A percentile compares a stretch with the other conserved stretches of the same genome.
These are phyloP conservation scores for Coleophoma crateriformis DNA, from an alignment of 2,329 filamentous ascomycete species.

Conservation along the genomic window DNA sequence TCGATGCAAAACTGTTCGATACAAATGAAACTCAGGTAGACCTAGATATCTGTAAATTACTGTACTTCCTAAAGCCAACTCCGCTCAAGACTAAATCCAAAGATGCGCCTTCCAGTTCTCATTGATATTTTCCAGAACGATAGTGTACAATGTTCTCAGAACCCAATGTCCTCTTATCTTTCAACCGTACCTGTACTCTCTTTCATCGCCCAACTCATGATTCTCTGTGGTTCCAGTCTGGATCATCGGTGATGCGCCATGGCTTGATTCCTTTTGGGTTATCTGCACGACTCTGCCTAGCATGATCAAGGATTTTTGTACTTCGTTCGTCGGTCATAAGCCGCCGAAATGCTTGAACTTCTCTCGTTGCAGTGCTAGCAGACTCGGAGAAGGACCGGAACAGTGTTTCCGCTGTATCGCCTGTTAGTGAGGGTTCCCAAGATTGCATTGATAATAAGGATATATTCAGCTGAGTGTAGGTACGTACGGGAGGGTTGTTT, in stretches of 20 bases:
- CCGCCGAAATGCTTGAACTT: slow-evolving; percentile 39
- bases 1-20: too few relatives aligned
- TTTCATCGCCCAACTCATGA: slow-evolving; percentile 3
- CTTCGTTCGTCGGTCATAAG: slow-evolving; percentile 22
- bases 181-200: too few relatives aligned
- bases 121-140: too few relatives aligned
- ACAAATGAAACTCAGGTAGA: too few relatives aligned
- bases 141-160: too few relatives aligned
- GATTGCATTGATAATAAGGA: not conserved
- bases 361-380: slow-evolving; percentile 38
- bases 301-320: slow-evolving; percentile 43
- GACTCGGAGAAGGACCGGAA: slow-evolving; percentile 43
- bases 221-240: slow-evolving; percentile 44
- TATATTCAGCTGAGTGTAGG: not conserved
- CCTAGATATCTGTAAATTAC: too few relatives aligned
- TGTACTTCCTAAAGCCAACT: too few relatives aligned
- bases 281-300: slow-evolving; percentile 44
- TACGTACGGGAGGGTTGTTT: slow-evolving; percentile 46
- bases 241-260: slow-evolving; percentile 54
- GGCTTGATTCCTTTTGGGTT: slow-evolving; percentile 52
- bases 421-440: slow-evolving; percentile 1
- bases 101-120: too few relatives aligned
- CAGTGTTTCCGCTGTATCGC: slow-evolving; percentile 40
- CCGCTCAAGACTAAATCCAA: too few relatives aligned
- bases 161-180: too few relatives aligned